Evolutionary conservation across 2,329 filamentous ascomycete species (phyloP), one percentile per base, ranked within the genome.

Genomic region (Diaporthe helianthi): DNA sequence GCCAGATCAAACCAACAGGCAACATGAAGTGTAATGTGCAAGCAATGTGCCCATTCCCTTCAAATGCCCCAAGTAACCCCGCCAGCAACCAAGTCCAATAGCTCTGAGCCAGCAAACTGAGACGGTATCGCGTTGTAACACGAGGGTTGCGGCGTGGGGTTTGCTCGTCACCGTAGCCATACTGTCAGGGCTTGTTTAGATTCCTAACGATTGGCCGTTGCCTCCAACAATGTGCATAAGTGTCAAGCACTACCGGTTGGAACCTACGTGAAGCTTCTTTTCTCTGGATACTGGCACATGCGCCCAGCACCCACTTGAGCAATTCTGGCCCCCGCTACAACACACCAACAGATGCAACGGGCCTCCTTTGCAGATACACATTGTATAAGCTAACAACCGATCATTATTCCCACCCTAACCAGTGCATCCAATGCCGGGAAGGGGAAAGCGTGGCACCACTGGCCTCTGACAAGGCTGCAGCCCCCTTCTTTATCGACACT

Each of bases 71-170:
- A 24, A 26, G 22, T 22, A 22, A 15, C 52, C 44, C 31, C 6
- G 17, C 31, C 52, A 49, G 36, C 22, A n/a, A 15, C 44, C 53
- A 3, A 12, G 29, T 51, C 52, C 51, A 66, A 55, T 47, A 29
- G 36, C 52, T 9, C 24, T 17, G 51, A 22, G 7, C 44, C 41
- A n/a, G n/a, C n/a, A 54, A 52, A 58, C 65, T 31, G 49, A 58
- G 31, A 15, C 53, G 38, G 22, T 33, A 67, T 58, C 52, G 64
- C 31, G 55, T 66, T 5, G 9, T 22, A 51, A 67, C 51, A 67
- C 65, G 65, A 67, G 65, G 52, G 41, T 29, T 38, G 22, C n/a
- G 52, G 31, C 41, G 22, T 38, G 64, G 38, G 51, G 51, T 67
- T 67, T 47, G 52, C 55, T 51, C 52, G 31, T 41, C 36, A 7